Conservation (phyloP, 768 basidiomycete species). For the Pleurotus salmoneostramineus region DNA sequence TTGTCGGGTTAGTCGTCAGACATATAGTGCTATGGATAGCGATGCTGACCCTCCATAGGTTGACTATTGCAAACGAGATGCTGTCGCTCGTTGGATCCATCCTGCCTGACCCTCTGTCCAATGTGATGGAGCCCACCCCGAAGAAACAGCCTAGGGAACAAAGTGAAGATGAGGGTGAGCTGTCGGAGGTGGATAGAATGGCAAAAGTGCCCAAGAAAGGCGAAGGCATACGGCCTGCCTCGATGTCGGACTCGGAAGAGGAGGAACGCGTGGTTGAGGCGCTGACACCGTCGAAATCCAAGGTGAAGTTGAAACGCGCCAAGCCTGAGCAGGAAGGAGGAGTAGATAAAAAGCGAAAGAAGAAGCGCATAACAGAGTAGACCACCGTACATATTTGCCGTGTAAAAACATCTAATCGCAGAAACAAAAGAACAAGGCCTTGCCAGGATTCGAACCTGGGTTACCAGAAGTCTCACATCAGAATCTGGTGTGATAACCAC, state of each 20-base stretch:
- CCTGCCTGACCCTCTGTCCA: constrained; percentile 51
- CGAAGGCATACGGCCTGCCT: no score
- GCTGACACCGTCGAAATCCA: background rate
- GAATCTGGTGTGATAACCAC: constrained; percentile 40
- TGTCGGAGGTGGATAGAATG: no score
- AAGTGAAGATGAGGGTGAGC: no score
- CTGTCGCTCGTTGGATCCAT: constrained; percentile 84
- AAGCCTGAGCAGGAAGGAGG: constrained; percentile 18
- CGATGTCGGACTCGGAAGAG: constrained; percentile 19
- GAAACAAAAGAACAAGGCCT: constrained; percentile 22
- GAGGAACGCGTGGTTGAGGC: constrained; percentile 19
- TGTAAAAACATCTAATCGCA: background rate
- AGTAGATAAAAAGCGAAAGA: constrained; percentile 3
- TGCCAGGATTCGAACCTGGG: constrained; percentile 46
- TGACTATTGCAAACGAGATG: constrained; percentile 93
- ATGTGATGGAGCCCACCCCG: background rate
- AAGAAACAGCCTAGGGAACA: no score
- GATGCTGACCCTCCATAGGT: constrained; percentile 34
- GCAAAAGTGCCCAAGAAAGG: no score
- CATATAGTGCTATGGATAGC: background rate
- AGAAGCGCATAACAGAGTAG: constrained; percentile 9
- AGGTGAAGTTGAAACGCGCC: constrained; percentile 12
- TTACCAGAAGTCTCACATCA: constrained; percentile 30
- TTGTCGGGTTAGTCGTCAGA: constrained; percentile 66
- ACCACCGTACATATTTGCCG: constrained; percentile 7